A percentile compares a stretch with the other conserved stretches of the same genome.
Conservation (phyloP, 345 rosid species). For the Capsella bursapastoris region DNA sequence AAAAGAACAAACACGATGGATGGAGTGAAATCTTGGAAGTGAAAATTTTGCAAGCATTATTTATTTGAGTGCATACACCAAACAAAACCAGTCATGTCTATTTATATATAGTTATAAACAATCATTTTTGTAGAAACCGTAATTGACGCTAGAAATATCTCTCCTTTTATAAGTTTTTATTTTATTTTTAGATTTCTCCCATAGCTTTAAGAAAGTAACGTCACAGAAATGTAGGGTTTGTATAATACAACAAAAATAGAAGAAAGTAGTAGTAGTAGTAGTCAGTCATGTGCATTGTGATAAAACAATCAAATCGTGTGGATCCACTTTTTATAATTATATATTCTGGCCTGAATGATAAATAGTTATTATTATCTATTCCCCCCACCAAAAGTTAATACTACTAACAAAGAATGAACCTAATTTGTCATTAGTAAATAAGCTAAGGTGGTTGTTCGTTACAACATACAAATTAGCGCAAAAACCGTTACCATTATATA, state of each 20-base stretch:
- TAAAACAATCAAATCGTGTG: conserved; percentile 34
- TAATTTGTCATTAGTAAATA: conserved; percentile 14
- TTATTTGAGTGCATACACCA: conserved; percentile 21
- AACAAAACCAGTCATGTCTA: conserved; percentile 21
- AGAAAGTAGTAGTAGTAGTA: conserved; percentile 4
- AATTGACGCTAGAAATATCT: conserved; percentile 43
- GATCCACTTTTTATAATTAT: conserved; percentile 23
- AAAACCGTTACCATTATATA: conserved; percentile 32
- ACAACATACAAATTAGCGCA: conserved; percentile 34
- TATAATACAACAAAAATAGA: conserved; percentile 31
- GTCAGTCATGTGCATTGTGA: conserved; percentile 35
- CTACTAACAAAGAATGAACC: neutral
- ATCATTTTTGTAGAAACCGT: conserved; percentile 31
- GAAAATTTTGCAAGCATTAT: conserved; percentile 16
- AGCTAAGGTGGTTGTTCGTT: conserved; percentile 34
- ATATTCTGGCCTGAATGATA: neutral
- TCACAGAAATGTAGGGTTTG: conserved; percentile 32
- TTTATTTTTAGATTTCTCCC: neutral
- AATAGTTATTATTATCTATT: neutral
- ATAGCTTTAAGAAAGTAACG: conserved; percentile 31
- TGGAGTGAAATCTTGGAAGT: conserved; percentile 21
- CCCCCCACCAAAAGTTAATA: conserved; percentile 32
- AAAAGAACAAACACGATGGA: neutral
- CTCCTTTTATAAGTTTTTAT: neutral
- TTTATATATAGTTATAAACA: neutral